These are phyloP conservation scores for Phytophthora cryptogea DNA, from an alignment of 352 stramenopile species.

Conservation along the genomic window DNA sequence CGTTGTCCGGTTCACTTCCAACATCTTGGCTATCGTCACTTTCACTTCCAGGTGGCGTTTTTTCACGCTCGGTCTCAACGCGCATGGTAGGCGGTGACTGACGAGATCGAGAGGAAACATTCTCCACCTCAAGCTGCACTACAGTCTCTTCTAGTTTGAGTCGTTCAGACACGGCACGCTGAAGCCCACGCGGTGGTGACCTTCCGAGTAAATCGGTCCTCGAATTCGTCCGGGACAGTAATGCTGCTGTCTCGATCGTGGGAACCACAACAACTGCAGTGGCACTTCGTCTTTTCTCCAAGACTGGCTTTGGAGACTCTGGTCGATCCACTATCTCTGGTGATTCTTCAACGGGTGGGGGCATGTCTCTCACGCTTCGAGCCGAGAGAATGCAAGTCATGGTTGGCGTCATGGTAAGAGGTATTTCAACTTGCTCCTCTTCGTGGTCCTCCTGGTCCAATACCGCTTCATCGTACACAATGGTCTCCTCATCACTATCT, in stretches of 20 bases:
- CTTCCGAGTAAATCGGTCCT: slow-evolving; percentile 12
- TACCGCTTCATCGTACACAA: slow-evolving; percentile 1
- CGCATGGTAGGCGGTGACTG: slow-evolving; percentile 2
- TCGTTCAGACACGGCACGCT: slow-evolving; percentile 16
- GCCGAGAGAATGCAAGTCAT: slow-evolving; percentile 7
- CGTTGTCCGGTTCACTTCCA: neutral
- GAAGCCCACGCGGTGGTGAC: slow-evolving; percentile 11
- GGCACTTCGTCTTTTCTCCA: slow-evolving; percentile 25
- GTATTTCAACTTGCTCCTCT: slow-evolving; percentile 3
- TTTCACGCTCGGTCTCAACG: slow-evolving; percentile 5
- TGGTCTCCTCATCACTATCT: slow-evolving; percentile 1
- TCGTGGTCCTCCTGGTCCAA: slow-evolving; percentile 1
- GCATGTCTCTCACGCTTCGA: slow-evolving; percentile 4
- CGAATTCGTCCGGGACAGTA: neutral
- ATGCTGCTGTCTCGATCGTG: slow-evolving; percentile 13
- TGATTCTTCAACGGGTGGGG: slow-evolving; percentile 7
- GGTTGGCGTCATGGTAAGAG: neutral
- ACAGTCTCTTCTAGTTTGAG: slow-evolving; percentile 19
- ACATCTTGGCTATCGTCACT: neutral
- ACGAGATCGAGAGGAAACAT: slow-evolving; percentile 4
- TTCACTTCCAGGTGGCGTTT: slow-evolving; percentile 5
- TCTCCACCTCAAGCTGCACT: slow-evolving; percentile 9
- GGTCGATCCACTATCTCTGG: neutral
- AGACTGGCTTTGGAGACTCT: neutral
- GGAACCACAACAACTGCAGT: slow-evolving; percentile 33